Evolutionary conservation across 2,329 filamentous ascomycete species (phyloP), one percentile per base, ranked within the genome.

Genomic region (Fusarium chuoi): DNA sequence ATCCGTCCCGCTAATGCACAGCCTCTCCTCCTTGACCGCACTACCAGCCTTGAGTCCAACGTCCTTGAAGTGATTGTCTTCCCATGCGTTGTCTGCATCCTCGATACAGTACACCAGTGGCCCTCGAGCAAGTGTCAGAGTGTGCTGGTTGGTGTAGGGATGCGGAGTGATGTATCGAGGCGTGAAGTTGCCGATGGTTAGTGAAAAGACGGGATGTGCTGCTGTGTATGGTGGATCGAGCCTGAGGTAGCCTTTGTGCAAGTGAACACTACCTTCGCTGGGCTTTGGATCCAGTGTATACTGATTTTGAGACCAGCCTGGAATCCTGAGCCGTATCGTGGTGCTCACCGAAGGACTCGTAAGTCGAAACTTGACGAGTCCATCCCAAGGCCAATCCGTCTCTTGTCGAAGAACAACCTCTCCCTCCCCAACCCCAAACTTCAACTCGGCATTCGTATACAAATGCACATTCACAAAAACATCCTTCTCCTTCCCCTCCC

Each of bases 51-150:
- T 61, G 1, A 75, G 39, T 1, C 61, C 52, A 9, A 58, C 38
- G 11, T 74, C 71, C 36, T 74, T 74, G 35, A 74, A 74, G 52
- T 74, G 67, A 11, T 74, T 71, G 0, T 20, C 45, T 17, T 74
- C 67, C 71, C 71, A 74, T 0, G n/a, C 1, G 17, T 74, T 74
- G 10, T 74, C 71, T 5, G 52, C 75, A 62, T 91, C 89, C 75
- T 92, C 90, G 8, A 88, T 84, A 65, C 89, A 91, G 78, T 91
- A 91, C 10, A 91, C 81, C 11, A 91, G 76, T 0, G 89, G 89
- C 0, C 90, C 90, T 8, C 89, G 84, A 5, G 85, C 88, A 12
- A 91, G 78, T 3, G 86, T 84, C 42, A 89, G 71, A 5, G 86
- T 88, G n/a, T 85, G 80, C 74, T 90, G 88, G 71, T 87, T 87